Base-by-base conservation (phyloP, 1,139 yeast genomes). In the Saccharomyces pastorianus region DNA sequence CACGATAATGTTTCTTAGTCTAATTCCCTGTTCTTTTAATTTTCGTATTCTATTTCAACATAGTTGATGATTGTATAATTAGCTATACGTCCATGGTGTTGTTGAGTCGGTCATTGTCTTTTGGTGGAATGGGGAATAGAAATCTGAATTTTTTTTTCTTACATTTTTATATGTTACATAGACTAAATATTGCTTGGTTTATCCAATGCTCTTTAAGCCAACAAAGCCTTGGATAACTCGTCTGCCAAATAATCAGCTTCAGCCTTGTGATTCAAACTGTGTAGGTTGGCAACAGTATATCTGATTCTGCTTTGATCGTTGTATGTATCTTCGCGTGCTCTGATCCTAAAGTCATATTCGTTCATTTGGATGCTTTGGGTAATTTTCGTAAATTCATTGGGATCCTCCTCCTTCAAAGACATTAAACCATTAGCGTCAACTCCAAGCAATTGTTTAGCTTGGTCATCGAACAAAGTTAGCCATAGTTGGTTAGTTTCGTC, bases 401-500 rank as follows among this genome's bases (percentile, higher is more conserved):
- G 77, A 51, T 78, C 79, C 68, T 63, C 76, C 25, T 77, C 78
- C 64, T 79, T 79, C 59, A 82, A 65, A 49, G 75, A 74, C 53
- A 78, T 71, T 58, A 91, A 72, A 50, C 86, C 89, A 49, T 80
- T 77, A 0, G 98, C 99, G 32, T 82, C 72, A 48, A 76, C 72
- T 2, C 90, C 93, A 53, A 93, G 72, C 50, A 95, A 71, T 59
- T 76, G 75, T 50, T 76, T 77, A 0, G 95, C 98, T 61, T 85
- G 87, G 38, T 85, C 93, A 68, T 93, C 96, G 67, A 95, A 95
- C 55, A 88, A 76, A 0, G 96, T 85, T 34, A 88, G 74, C 96
- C 97, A 90, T 58, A 90, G 73, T 69, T 86, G 93, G 27, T 91
- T 95, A 2, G 95, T 78, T 57, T 78, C 76, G 70, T 95, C 99